Conservation (phyloP, 2,329 filamentous ascomycete genomes). For the Helotiales sp. region DNA sequence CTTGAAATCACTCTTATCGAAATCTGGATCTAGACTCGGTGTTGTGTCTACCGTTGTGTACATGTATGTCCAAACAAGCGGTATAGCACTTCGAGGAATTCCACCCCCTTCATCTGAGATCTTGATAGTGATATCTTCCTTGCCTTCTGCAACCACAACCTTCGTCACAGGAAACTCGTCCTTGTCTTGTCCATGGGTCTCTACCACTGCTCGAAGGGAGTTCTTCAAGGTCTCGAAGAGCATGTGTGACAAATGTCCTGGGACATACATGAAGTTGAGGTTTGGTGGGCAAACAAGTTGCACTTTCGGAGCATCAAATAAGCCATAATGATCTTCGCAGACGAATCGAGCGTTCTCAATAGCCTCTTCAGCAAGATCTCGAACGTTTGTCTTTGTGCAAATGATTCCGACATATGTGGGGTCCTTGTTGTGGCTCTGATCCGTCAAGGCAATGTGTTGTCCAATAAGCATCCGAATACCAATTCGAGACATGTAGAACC, state of each 20-base stretch:
- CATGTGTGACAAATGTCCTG: slow-evolving; percentile 98
- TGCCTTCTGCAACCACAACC: slow-evolving; percentile 95
- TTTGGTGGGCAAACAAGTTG: slow-evolving; percentile 94
- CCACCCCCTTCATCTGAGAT: slow-evolving; percentile 95
- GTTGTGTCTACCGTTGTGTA: slow-evolving; percentile 98
- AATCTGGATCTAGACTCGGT: slow-evolving; percentile 91
- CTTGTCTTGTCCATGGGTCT: slow-evolving; percentile 91
- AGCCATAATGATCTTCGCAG: slow-evolving; percentile 95
- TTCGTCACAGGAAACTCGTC: slow-evolving; percentile 96
- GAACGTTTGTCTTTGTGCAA: slow-evolving; percentile 97
- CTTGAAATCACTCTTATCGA: slow-evolving; percentile 99
- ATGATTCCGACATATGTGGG: slow-evolving; percentile 97
- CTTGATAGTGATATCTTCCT: slow-evolving; percentile 99
- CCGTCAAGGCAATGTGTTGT: slow-evolving; percentile 94
- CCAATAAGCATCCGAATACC: slow-evolving; percentile 99
- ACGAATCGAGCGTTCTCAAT: slow-evolving; percentile 99
- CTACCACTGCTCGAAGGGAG: slow-evolving; percentile 93
- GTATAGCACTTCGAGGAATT: slow-evolving; percentile 89
- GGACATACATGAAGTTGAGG: slow-evolving; percentile 99
- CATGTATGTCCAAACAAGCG: slow-evolving; percentile 99
- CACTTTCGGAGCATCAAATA: slow-evolving; percentile 95
- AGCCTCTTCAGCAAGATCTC: slow-evolving; percentile 90
- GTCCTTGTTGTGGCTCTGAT: slow-evolving; percentile 86
- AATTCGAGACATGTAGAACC: slow-evolving; percentile 99
- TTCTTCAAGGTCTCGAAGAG: slow-evolving; percentile 99